Evolutionary conservation across 768 basidiomycete genomes (phyloP).

Genomic region (Asterophora lycoperdoides): DNA sequence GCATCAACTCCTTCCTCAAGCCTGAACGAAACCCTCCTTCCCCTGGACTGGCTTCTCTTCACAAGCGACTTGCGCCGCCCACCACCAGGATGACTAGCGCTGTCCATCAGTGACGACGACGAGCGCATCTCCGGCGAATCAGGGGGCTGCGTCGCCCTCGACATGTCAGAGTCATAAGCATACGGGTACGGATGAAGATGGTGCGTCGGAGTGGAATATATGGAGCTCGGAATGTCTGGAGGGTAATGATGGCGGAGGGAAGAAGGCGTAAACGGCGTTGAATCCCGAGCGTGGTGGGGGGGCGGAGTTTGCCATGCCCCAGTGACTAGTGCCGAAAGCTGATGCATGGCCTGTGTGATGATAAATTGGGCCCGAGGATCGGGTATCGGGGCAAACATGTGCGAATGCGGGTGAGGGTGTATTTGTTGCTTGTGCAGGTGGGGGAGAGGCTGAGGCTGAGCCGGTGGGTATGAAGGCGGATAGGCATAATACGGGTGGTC

Average conservation of each 20-base stretch:
- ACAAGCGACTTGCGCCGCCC: conserved; percentile 35
- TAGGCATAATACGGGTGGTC: conserved; percentile 14
- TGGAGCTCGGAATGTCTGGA: conserved; percentile 12
- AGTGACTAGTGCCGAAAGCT: conserved; percentile 29
- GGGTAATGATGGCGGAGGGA: conserved; percentile 25
- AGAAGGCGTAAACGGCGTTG: conserved; percentile 27
- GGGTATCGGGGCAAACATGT: conserved; percentile 30
- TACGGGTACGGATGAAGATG: conserved; percentile 36
- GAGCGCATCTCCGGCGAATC: conserved; percentile 43
- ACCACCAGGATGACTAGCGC: conserved; percentile 11
- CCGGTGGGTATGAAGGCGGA: conserved; percentile 20
- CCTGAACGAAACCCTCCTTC: conserved; percentile 55
- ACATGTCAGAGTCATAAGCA: conserved; percentile 41
- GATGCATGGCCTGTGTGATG: conserved; percentile 41
- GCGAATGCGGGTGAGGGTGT: conserved; percentile 21
- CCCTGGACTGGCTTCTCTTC: conserved; percentile 48
- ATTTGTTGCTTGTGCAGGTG: conserved; percentile 16
- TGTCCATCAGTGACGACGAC: conserved; percentile 32
- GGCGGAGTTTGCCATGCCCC: conserved; percentile 23
- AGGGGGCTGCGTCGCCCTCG: conserved; percentile 47
- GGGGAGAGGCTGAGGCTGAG: too few relatives aligned
- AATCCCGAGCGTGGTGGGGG: conserved; percentile 16
- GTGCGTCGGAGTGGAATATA: conserved; percentile 35
- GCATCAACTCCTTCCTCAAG: conserved; percentile 26
- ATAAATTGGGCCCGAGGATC: conserved; percentile 40